Conservation (phyloP, 2,329 filamentous ascomycete species). For the Botrytis byssoidea region DNA sequence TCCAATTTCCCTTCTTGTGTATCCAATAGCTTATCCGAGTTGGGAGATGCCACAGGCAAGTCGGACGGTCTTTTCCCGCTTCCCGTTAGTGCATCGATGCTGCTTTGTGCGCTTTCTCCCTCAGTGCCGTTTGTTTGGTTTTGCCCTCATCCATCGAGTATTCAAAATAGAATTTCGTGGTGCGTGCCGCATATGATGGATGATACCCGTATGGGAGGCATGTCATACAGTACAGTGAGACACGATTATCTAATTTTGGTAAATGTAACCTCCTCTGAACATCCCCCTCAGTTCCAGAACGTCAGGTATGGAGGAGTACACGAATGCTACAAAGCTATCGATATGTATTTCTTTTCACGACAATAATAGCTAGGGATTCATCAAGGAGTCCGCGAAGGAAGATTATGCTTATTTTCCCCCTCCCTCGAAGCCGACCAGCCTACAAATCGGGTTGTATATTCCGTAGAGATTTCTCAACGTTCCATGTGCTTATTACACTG, state of each 20-base stretch:
- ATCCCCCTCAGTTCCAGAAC: not conserved
- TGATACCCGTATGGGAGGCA: not conserved
- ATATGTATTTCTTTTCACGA: not conserved
- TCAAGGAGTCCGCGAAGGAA: not conserved
- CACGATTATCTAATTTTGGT: slow-evolving; percentile 21
- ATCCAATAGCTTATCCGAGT: not conserved
- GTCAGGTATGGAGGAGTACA: not conserved
- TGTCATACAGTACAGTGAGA: not conserved
- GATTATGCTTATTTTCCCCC: slow-evolving; percentile 13
- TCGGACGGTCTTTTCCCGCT: not conserved
- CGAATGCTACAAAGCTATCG: not conserved
- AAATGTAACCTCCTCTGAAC: not conserved
- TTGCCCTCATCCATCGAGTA: not conserved
- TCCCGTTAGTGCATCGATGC: not conserved
- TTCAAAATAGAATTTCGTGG: not conserved
- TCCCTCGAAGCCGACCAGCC: not conserved
- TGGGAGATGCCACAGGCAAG: not conserved
- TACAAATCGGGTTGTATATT: not conserved
- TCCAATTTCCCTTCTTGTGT: not conserved
- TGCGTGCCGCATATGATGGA: not conserved
- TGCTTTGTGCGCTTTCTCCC: not conserved
- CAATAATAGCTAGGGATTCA: not conserved
- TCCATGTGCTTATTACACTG: not conserved
- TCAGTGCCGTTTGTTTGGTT: not conserved
- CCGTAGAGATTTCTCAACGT: not conserved